These are phyloP conservation scores for Mycena chlorophos DNA, from an alignment of 768 basidiomycete genomes.

Conservation along the genomic window DNA sequence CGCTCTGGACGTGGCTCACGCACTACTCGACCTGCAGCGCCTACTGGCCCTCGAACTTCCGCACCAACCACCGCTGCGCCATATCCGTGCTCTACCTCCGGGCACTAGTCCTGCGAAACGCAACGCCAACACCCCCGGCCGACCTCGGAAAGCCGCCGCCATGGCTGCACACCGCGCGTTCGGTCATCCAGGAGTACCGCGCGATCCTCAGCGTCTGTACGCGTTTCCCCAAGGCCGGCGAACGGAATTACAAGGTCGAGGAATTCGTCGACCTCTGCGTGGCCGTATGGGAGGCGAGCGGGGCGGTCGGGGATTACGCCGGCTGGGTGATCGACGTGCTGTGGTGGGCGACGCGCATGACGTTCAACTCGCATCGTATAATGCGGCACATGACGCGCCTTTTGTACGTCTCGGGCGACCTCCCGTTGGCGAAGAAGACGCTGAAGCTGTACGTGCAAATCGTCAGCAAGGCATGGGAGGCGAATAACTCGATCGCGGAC, in stretches of 20 bases:
- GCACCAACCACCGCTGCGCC: constrained; percentile 71
- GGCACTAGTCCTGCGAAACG: constrained; percentile 60
- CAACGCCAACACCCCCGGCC: constrained; percentile 20
- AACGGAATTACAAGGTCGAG: constrained; percentile 75
- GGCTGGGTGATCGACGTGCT: constrained; percentile 86
- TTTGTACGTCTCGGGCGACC: constrained; percentile 60
- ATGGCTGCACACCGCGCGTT: constrained; percentile 68
- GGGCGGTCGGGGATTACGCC: constrained; percentile 59
- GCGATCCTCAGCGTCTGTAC: constrained; percentile 68
- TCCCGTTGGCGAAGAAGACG: constrained; percentile 66
- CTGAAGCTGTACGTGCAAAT: constrained; percentile 82
- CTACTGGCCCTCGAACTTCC: constrained; percentile 80
- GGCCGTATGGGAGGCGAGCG: constrained; percentile 77
- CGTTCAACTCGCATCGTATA: constrained; percentile 88
- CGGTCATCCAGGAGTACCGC: constrained; percentile 71
- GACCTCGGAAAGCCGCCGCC: constrained; percentile 37
- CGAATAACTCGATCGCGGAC: constrained; percentile 40
- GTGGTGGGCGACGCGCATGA: constrained; percentile 93
- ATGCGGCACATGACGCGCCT: constrained; percentile 84
- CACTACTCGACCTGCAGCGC: constrained; percentile 61
- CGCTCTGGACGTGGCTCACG: constrained; percentile 63
- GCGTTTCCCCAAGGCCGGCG: constrained; percentile 78
- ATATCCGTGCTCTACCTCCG: constrained; percentile 72
- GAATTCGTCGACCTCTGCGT: constrained; percentile 82
- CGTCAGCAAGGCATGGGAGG: constrained; percentile 79